phyloP scores from a whole-genome alignment of 441 rosid species.

The Aleurites moluccanus region DNA sequence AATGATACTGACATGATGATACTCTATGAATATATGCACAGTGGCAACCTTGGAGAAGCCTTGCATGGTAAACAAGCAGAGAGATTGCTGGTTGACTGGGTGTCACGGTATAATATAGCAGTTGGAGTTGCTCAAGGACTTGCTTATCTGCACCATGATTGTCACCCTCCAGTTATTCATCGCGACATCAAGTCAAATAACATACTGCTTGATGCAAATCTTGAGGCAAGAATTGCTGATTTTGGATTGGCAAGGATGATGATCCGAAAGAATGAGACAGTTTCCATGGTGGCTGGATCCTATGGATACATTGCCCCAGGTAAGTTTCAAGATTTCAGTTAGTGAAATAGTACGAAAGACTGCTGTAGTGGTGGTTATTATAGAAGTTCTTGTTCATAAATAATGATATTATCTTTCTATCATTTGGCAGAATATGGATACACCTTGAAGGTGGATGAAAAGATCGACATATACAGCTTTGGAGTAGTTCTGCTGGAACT shows the following conservation, averaged over 20 bases:
- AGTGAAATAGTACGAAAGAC: neutral
- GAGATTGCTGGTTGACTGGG: constrained; percentile 81
- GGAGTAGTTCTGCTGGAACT: constrained; percentile 80
- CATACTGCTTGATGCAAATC: constrained; percentile 79
- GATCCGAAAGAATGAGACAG: constrained; percentile 79
- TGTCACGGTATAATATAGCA: constrained; percentile 83
- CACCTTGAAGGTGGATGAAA: constrained; percentile 81
- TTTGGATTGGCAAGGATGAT: constrained; percentile 94
- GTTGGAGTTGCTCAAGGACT: constrained; percentile 96
- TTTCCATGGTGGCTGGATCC: constrained; percentile 95
- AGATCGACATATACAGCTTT: constrained; percentile 80
- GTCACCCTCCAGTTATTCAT: constrained; percentile 85
- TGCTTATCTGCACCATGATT: constrained; percentile 93
- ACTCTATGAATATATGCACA: constrained; percentile 90
- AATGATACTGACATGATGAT: constrained; percentile 82
- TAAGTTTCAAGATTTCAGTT: constrained; percentile 25
- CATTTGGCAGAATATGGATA: constrained; percentile 70
- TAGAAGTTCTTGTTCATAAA: too few species aligned
- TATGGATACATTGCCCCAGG: constrained; percentile 99
- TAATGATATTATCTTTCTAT: neutral
- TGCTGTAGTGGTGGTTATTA: too few species aligned
- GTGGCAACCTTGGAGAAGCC: constrained; percentile 89
- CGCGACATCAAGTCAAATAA: constrained; percentile 94
- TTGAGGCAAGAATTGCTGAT: constrained; percentile 95
- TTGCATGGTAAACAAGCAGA: constrained; percentile 90